Evolutionary conservation across 306 rosid genomes (phyloP).

Genomic region (Canavalia ensiformis): DNA sequence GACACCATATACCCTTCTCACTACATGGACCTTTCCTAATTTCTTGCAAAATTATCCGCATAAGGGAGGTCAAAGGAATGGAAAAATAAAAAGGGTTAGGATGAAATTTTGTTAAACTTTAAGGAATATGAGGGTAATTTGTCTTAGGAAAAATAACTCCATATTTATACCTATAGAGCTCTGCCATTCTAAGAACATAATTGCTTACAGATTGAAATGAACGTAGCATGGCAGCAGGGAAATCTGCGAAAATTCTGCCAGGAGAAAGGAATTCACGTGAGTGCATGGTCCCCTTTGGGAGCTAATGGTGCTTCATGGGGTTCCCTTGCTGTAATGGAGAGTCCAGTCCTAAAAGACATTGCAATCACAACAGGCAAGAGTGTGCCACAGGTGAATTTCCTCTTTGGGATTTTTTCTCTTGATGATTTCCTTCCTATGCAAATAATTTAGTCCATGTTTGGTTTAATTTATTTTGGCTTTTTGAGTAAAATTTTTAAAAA

Average conservation of each 20-base stretch:
- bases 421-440: neutral
- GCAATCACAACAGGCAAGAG: conserved; percentile 33
- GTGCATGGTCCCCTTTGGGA: conserved; percentile 52
- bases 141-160: too few species aligned
- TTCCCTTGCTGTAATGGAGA: conserved; percentile 42
- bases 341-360: conserved; percentile 36
- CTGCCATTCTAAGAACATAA: neutral
- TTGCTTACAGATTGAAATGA: conserved; percentile 45
- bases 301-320: conserved; percentile 40
- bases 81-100: too few species aligned
- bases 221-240: conserved; percentile 43
- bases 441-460: neutral
- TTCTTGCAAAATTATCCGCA: too few species aligned
- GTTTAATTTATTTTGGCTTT: too few species aligned
- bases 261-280: conserved; percentile 41
- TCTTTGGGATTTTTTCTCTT: neutral
- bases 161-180: too few species aligned
- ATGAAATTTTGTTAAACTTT: too few species aligned
- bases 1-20: too few species aligned
- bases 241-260: conserved; percentile 32
- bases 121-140: too few species aligned
- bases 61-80: too few species aligned
- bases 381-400: conserved; percentile 27
- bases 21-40: too few species aligned
- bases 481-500: too few species aligned